phyloP scores from a whole-genome alignment of 1,284 basidiomycete genomes.

The Trametes versicolor region DNA sequence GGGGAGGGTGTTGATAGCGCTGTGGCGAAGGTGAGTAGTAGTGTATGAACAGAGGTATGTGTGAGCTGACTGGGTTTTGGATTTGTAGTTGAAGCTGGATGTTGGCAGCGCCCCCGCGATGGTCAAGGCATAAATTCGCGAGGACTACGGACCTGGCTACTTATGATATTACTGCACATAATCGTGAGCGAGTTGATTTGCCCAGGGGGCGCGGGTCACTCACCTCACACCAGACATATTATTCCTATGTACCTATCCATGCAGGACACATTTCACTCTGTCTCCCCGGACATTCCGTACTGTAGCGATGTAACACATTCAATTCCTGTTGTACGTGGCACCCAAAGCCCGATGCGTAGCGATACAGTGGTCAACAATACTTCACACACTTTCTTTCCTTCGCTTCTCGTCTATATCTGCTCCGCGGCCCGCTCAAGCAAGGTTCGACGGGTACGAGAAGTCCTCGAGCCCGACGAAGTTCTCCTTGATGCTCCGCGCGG shows the following conservation, averaged over 20 bases:
- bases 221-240: constrained; percentile 3
- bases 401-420: background rate
- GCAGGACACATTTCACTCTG: background rate
- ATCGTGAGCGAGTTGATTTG: constrained; percentile 5
- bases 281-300: background rate
- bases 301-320: constrained; percentile 3
- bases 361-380: constrained; percentile 18
- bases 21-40: constrained; percentile 18
- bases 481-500: constrained; percentile 96
- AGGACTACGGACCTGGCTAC: background rate
- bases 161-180: background rate
- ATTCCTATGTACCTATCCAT: background rate
- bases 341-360: constrained; percentile 6
- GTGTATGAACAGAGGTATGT: too few relatives aligned
- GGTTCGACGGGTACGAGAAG: constrained; percentile 88
- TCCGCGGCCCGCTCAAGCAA: constrained; percentile 54
- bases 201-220: background rate
- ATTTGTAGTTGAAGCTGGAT: constrained; percentile 17
- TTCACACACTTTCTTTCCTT: constrained; percentile 4
- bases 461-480: constrained; percentile 86
- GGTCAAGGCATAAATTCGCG: background rate
- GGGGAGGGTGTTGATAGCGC: constrained; percentile 22
- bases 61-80: background rate
- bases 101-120: background rate
- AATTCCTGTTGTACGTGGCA: constrained; percentile 18